phyloP scores from a whole-genome alignment of 805 yeast genomes.

The Blastobotrys attinorum region DNA sequence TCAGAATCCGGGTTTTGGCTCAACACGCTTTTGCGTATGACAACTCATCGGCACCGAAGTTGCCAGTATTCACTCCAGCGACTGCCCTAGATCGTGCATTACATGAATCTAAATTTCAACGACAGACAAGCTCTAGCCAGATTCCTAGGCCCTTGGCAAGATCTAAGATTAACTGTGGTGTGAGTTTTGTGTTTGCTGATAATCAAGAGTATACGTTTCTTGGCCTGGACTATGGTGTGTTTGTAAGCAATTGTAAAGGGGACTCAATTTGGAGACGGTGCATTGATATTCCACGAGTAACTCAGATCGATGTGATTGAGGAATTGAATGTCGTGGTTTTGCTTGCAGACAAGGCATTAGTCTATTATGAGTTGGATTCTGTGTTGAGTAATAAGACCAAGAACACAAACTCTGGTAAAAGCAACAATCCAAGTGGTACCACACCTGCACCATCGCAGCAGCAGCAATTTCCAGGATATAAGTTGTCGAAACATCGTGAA shows the following conservation, averaged over 20 bases:
- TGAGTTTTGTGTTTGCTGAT: conserved; percentile 39
- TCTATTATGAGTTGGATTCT: conserved; percentile 56
- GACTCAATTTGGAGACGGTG: conserved; percentile 50
- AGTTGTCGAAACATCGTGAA: conserved; percentile 30
- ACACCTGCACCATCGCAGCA: too few species aligned
- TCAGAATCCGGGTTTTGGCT: conserved; percentile 43
- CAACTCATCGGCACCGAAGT: conserved; percentile 37
- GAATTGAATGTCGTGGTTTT: conserved; percentile 49
- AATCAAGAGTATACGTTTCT: conserved; percentile 30
- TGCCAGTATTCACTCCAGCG: conserved; percentile 29
- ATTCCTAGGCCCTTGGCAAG: conserved; percentile 24
- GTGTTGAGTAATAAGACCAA: conserved; percentile 32
- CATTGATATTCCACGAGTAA: conserved; percentile 42
- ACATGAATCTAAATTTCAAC: conserved; percentile 10
- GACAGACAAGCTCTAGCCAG: conserved; percentile 8
- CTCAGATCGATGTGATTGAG: conserved; percentile 54
- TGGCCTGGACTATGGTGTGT: conserved; percentile 20
- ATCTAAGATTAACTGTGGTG: conserved; percentile 35
- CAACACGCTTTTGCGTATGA: conserved; percentile 60
- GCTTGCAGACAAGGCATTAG: conserved; percentile 49
- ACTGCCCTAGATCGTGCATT: conserved; percentile 30
- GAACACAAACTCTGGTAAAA: background rate
- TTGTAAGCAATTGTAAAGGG: conserved; percentile 23
- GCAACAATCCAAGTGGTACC: background rate
- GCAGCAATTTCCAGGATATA: conserved; percentile 53